phyloP scores from a whole-genome alignment of 257 asterid genomes.

The Echites panduratus region DNA sequence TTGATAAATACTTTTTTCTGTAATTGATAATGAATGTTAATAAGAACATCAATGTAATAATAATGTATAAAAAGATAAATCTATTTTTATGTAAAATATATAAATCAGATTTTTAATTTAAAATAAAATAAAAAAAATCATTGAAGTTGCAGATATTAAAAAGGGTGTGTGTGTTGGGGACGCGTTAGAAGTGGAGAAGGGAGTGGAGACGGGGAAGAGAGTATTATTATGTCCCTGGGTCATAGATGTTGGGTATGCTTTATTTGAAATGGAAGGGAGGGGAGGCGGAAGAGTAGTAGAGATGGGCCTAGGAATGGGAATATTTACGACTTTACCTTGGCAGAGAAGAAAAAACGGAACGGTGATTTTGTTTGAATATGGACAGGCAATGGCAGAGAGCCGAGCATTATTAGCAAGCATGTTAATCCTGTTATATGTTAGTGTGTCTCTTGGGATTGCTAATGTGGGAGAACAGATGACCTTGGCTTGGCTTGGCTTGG shows the following conservation, averaged over 20 bases:
- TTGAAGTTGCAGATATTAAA: not conserved
- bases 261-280: conserved; percentile 1
- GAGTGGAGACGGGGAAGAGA: not conserved
- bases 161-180: not conserved
- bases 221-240: conserved; percentile 4
- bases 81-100: too few relatives aligned
- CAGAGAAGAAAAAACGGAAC: not conserved
- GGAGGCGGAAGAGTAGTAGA: not conserved
- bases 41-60: too few relatives aligned
- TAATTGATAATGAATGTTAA: too few relatives aligned
- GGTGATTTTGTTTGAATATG: not conserved
- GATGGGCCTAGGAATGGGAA: not conserved
- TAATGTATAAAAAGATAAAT: too few relatives aligned
- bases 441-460: too few relatives aligned
- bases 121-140: not conserved
- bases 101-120: too few relatives aligned
- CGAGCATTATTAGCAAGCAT: too few relatives aligned
- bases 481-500: too few relatives aligned
- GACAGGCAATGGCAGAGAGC: too few relatives aligned
- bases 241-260: not conserved
- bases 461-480: too few relatives aligned
- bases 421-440: too few relatives aligned
- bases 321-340: not conserved
- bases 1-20: too few relatives aligned
- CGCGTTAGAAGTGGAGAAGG: not conserved